Conservation (phyloP, 1,284 basidiomycete species). For the Malassezia psittaci region DNA sequence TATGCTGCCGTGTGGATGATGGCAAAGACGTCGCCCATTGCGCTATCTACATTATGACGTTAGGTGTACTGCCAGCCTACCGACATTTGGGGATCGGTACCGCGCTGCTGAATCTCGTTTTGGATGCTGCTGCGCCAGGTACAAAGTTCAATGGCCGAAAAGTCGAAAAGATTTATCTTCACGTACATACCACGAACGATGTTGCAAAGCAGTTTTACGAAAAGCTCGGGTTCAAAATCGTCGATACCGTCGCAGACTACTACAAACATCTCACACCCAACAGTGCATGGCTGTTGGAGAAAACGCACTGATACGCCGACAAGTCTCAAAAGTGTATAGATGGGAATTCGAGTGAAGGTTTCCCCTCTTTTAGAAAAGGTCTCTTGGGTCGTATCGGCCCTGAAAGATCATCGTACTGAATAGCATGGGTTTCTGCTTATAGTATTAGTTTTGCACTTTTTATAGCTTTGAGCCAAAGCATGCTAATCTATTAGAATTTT, state of each 20-base stretch:
- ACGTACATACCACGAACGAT: conserved; percentile 48
- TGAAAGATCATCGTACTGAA: too few relatives aligned
- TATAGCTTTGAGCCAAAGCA: too few relatives aligned
- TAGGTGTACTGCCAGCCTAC: conserved; percentile 49
- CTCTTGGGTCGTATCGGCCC: too few relatives aligned
- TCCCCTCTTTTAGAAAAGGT: too few relatives aligned
- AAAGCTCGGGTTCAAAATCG: conserved; percentile 46
- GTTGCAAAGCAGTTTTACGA: conserved; percentile 48
- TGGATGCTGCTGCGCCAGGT: conserved; percentile 41
- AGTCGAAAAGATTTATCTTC: conserved; percentile 44
- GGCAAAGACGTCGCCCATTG: conserved; percentile 20
- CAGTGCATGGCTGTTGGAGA: conserved; percentile 47
- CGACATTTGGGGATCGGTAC: conserved; percentile 49
- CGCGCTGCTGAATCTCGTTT: conserved; percentile 41
- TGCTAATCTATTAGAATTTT: too few relatives aligned
- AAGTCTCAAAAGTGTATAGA: too few relatives aligned
- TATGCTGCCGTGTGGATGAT: conserved; percentile 47
- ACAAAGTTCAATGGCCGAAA: conserved; percentile 23
- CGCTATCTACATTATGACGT: conserved; percentile 49
- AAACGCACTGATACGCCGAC: neutral
- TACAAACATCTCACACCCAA: conserved; percentile 43
- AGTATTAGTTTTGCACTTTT: too few relatives aligned
- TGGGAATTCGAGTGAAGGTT: too few relatives aligned
- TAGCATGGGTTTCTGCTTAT: too few relatives aligned
- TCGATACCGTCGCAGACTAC: conserved; percentile 35